A percentile compares a stretch with the other conserved stretches of the same genome.
Evolutionary conservation across 192 early-diverging fungal genomes (phyloP).

Genomic region (Mortierella antarctica): DNA sequence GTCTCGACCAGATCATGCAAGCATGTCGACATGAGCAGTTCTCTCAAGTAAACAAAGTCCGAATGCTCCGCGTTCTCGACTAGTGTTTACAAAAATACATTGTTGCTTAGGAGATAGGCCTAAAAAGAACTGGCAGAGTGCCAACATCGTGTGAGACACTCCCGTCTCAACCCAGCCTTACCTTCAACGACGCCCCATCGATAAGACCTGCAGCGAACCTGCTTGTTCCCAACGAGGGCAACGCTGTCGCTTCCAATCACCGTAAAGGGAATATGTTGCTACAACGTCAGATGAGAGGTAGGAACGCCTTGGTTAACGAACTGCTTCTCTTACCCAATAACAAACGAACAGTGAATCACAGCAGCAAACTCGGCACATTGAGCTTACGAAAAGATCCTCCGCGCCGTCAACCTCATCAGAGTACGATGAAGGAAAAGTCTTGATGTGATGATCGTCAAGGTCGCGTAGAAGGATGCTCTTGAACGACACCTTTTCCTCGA

Average conservation of each 20-base stretch:
- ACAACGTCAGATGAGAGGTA: constrained; percentile 7
- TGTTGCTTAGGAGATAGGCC: background rate
- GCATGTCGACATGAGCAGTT: constrained; percentile 73
- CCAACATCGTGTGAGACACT: background rate
- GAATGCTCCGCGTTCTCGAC: constrained; percentile 83
- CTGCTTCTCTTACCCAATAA: too few relatives aligned
- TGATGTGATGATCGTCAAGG: constrained; percentile 71
- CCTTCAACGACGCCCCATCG: constrained; percentile 86
- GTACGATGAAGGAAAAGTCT: constrained; percentile 78
- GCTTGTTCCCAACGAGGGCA: constrained; percentile 67
- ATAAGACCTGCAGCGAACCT: constrained; percentile 78
- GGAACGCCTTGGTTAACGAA: background rate
- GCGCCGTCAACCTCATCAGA: constrained; percentile 76
- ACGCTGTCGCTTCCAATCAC: constrained; percentile 84
- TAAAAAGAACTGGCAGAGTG: background rate
- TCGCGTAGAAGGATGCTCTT: constrained; percentile 75
- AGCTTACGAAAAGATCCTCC: constrained; percentile 68
- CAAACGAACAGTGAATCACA: too few relatives aligned
- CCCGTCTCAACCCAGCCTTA: constrained; percentile 21
- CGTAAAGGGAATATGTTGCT: constrained; percentile 82
- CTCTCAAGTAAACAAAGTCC: constrained; percentile 78
- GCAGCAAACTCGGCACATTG: background rate
- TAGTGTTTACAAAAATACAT: constrained; percentile 13
- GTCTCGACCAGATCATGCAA: constrained; percentile 86
- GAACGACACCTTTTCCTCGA: constrained; percentile 70